These are phyloP conservation scores for Penicillium silybi DNA, from an alignment of 495 filamentous ascomycete species.

Conservation along the genomic window DNA sequence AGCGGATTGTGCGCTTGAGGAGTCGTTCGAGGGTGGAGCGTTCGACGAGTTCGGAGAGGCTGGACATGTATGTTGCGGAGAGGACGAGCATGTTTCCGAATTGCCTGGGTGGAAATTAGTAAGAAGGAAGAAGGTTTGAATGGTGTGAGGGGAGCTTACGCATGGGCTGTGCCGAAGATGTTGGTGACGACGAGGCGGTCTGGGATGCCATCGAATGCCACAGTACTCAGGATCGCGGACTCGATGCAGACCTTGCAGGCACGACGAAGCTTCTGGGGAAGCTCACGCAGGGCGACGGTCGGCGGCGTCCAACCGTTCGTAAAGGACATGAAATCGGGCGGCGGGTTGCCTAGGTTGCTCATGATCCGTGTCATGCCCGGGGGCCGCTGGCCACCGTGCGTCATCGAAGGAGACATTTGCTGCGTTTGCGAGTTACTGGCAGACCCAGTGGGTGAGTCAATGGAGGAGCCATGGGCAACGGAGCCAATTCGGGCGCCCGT, in stretches of 20 bases:
- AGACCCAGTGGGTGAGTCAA: constrained; percentile 31
- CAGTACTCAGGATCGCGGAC: constrained; percentile 79
- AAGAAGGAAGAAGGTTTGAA: background rate
- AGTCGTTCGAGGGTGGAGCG: constrained; percentile 45
- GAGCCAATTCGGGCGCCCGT: constrained; percentile 20
- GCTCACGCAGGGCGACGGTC: constrained; percentile 19
- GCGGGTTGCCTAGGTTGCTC: constrained; percentile 33
- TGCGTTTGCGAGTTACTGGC: constrained; percentile 29
- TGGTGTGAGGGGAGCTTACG: constrained; percentile 58
- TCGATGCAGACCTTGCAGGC: constrained; percentile 58
- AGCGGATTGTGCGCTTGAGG: constrained; percentile 61
- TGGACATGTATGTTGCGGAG: constrained; percentile 66
- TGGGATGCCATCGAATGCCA: constrained; percentile 70
- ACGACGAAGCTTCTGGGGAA: constrained; percentile 42
- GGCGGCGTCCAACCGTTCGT: constrained; percentile 14
- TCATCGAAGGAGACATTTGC: constrained; percentile 29
- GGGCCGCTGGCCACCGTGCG: constrained; percentile 17
- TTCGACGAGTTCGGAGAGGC: constrained; percentile 51
- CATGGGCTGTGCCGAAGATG: constrained; percentile 92
- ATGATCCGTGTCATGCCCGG: constrained; percentile 31
- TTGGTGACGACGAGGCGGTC: constrained; percentile 83
- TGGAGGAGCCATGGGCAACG: constrained; percentile 18
- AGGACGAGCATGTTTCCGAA: constrained; percentile 93
- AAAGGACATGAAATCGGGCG: constrained; percentile 1
- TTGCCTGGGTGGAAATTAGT: constrained; percentile 62